A percentile compares a stretch with the other conserved stretches of the same genome.
Conservation (phyloP, 768 basidiomycete genomes). For the Pholiota molesta region DNA sequence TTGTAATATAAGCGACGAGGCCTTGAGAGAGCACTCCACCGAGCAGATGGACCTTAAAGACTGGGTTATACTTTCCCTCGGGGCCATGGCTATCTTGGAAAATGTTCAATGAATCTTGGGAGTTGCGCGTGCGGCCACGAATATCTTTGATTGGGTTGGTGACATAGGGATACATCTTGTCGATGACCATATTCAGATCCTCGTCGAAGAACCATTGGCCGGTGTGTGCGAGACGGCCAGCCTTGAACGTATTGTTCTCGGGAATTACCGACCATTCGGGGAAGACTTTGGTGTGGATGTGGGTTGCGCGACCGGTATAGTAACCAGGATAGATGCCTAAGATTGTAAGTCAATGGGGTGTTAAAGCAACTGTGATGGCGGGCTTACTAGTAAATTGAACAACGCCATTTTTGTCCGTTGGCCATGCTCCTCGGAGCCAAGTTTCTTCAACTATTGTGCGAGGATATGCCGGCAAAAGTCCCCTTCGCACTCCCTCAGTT, state of each 20-base stretch:
- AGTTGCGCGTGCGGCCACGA: slow-evolving; percentile 53
- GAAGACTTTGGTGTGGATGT: slow-evolving; percentile 58
- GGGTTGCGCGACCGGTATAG: slow-evolving; percentile 58
- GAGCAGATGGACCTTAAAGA: slow-evolving; percentile 52
- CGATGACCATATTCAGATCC: slow-evolving; percentile 48
- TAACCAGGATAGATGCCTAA: slow-evolving; percentile 60
- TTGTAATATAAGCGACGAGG: slow-evolving; percentile 56
- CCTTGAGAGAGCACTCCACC: slow-evolving; percentile 56
- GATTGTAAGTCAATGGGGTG: not conserved
- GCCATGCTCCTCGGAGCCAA: slow-evolving; percentile 57
- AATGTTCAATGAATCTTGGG: slow-evolving; percentile 55
- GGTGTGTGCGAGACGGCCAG: slow-evolving; percentile 46
- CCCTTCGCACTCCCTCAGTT: slow-evolving; percentile 46
- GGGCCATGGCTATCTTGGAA: slow-evolving; percentile 53
- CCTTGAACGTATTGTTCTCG: slow-evolving; percentile 46
- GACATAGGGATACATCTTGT: slow-evolving; percentile 58
- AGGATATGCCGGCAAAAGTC: slow-evolving; percentile 47
- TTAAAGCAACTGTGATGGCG: not conserved
- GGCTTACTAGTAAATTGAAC: slow-evolving; percentile 54
- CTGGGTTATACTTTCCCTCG: slow-evolving; percentile 53
- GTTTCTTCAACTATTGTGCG: slow-evolving; percentile 45
- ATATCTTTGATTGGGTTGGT: slow-evolving; percentile 51
- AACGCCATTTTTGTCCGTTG: slow-evolving; percentile 54
- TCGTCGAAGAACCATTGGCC: slow-evolving; percentile 65
- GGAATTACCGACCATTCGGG: slow-evolving; percentile 47